Conservation (phyloP, 2,329 filamentous ascomycete genomes). For the Hysterium pulicare region DNA sequence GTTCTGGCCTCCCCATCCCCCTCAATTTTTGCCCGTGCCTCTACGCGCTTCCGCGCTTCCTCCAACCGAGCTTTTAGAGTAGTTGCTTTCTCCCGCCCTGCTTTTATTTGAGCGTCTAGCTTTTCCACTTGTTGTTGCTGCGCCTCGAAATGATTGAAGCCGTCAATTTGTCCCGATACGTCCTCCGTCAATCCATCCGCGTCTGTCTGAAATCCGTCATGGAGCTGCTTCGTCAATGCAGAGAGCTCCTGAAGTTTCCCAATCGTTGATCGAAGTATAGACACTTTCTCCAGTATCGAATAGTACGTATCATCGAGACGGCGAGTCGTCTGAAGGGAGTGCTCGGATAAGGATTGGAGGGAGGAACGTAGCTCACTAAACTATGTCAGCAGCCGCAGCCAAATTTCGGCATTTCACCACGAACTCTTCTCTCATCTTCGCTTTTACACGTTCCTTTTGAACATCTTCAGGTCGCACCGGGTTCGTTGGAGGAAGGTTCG, state of each 20-base stretch:
- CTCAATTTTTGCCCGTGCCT: conserved; percentile 66
- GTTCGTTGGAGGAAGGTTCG: conserved; percentile 16
- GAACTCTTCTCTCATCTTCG: conserved; percentile 38
- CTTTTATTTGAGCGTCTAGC: conserved; percentile 60
- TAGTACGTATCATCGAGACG: conserved; percentile 73
- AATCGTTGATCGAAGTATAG: conserved; percentile 62
- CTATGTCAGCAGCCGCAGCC: not conserved
- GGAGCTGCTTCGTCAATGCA: conserved; percentile 56
- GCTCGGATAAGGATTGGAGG: conserved; percentile 50
- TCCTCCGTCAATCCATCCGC: conserved; percentile 59
- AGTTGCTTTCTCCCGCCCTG: conserved; percentile 58
- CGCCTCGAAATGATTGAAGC: conserved; percentile 60
- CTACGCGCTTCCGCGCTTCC: conserved; percentile 60
- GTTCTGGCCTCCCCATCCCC: conserved; percentile 64
- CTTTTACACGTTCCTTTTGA: conserved; percentile 30
- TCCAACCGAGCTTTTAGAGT: conserved; percentile 62
- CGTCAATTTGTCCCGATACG: conserved; percentile 57
- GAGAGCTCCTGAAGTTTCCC: conserved; percentile 65
- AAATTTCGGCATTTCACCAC: conserved; percentile 8
- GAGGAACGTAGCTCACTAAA: conserved; percentile 38
- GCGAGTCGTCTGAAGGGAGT: conserved; percentile 61
- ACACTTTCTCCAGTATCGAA: conserved; percentile 66
- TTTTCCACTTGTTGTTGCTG: conserved; percentile 62
- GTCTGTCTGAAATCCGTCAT: conserved; percentile 58
- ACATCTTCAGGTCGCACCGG: conserved; percentile 40